Evolutionary conservation across 768 basidiomycete species (phyloP).

Genomic region (Tulasnella sp.): DNA sequence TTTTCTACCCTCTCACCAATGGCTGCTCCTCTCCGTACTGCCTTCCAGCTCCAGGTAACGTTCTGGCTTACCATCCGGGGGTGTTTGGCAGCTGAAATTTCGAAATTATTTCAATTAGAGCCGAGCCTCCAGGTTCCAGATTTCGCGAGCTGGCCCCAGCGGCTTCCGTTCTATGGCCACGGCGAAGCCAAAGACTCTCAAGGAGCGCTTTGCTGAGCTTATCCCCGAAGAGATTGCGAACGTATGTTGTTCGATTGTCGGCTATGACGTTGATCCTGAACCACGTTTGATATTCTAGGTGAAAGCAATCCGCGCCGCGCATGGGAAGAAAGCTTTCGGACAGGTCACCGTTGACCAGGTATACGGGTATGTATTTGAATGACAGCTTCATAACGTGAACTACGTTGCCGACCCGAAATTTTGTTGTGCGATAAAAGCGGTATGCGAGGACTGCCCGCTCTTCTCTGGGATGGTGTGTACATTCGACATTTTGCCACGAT

Average conservation of each 20-base stretch:
- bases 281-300: constrained; percentile 36
- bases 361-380: constrained; percentile 48
- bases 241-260: constrained; percentile 27
- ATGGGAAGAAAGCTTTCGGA: constrained; percentile 90
- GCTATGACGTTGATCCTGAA: background rate
- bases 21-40: constrained; percentile 16
- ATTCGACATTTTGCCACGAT: constrained; percentile 11
- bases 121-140: constrained; percentile 2
- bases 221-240: constrained; percentile 79
- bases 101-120: constrained; percentile 14
- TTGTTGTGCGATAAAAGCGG: constrained; percentile 38
- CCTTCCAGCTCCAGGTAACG: constrained; percentile 16
- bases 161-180: constrained; percentile 2
- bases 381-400: background rate
- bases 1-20: constrained; percentile 10
- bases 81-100: constrained; percentile 8
- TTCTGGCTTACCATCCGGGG: background rate
- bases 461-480: constrained; percentile 74
- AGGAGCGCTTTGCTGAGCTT: constrained; percentile 85
- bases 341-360: constrained; percentile 84
- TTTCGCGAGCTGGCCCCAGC: constrained; percentile 1
- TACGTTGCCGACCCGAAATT: background rate
- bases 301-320: constrained; percentile 66
- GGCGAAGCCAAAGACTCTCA: constrained; percentile 64
- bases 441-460: constrained; percentile 79